phyloP scores from a whole-genome alignment of 306 rosid species.

The Datisca glomerata region DNA sequence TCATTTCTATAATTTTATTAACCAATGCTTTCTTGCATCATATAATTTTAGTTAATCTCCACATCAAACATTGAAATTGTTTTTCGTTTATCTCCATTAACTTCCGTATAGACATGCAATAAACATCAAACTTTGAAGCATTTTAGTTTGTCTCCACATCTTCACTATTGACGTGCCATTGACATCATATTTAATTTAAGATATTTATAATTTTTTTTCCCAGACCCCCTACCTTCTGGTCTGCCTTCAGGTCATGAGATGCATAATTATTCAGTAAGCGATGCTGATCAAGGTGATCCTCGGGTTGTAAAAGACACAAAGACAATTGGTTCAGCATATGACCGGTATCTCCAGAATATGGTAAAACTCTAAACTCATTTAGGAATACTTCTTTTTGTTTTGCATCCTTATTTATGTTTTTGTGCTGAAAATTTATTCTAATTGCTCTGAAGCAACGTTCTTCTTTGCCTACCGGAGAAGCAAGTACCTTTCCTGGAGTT shows the following conservation, averaged over 20 bases:
- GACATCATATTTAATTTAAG: background rate
- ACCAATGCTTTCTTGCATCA: background rate
- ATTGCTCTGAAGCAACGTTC: constrained; percentile 48
- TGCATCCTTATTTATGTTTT: constrained; percentile 11
- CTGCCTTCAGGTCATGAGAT: constrained; percentile 51
- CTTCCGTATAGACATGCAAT: background rate
- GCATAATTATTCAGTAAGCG: constrained; percentile 46
- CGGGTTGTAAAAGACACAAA: constrained; percentile 43
- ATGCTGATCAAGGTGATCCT: constrained; percentile 43
- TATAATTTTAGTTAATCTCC: background rate
- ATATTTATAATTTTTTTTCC: background rate
- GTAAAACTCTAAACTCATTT: constrained; percentile 29
- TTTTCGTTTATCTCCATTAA: too few relatives aligned
- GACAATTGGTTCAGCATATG: constrained; percentile 73
- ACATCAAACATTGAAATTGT: too few relatives aligned
- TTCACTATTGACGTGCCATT: background rate
- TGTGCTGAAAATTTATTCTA: constrained; percentile 19
- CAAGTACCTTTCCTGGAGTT: constrained; percentile 35
- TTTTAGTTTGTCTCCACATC: background rate
- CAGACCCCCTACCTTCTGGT: constrained; percentile 48
- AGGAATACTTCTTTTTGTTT: constrained; percentile 8
- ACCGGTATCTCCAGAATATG: constrained; percentile 82
- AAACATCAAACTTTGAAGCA: background rate
- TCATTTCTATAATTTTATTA: too few relatives aligned
- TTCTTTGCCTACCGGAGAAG: constrained; percentile 59